phyloP scores from a whole-genome alignment of 345 rosid genomes.

The Hibiscus trionum region DNA sequence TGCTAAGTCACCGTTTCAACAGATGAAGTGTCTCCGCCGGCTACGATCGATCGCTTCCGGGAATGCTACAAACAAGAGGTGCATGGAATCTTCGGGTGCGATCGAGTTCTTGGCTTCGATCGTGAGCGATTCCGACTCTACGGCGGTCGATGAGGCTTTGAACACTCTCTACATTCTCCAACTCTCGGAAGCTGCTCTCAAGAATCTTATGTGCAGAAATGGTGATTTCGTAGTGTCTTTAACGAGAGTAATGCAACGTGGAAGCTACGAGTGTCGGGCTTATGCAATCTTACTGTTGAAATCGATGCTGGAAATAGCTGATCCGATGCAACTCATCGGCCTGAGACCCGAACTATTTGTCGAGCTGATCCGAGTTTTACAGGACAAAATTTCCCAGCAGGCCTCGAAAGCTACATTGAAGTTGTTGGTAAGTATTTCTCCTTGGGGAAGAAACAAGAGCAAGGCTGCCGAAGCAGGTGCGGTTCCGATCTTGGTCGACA shows the following conservation, averaged over 20 bases:
- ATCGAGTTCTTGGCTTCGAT: constrained; percentile 39
- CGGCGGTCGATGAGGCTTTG: constrained; percentile 32
- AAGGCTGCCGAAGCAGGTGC: constrained; percentile 42
- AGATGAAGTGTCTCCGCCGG: constrained; percentile 21
- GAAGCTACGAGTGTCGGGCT: constrained; percentile 31
- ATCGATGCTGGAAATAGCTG: constrained; percentile 30
- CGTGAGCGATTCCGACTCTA: not conserved
- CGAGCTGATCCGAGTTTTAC: constrained; percentile 30
- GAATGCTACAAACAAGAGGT: constrained; percentile 28
- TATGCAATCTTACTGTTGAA: constrained; percentile 28
- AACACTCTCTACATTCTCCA: constrained; percentile 28
- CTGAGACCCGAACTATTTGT: constrained; percentile 25
- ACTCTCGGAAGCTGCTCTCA: constrained; percentile 22
- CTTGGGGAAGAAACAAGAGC: constrained; percentile 59
- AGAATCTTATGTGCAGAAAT: constrained; percentile 15
- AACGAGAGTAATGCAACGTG: constrained; percentile 19
- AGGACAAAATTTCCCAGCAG: constrained; percentile 39
- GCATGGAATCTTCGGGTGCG: constrained; percentile 26
- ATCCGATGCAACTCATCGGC: constrained; percentile 34
- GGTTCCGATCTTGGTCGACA: constrained; percentile 28
- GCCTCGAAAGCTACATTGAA: constrained; percentile 41
- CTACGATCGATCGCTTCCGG: constrained; percentile 35
- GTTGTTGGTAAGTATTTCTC: constrained; percentile 29
- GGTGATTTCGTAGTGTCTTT: constrained; percentile 26
- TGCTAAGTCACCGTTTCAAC: constrained; percentile 16